Evolutionary conservation across 768 basidiomycete genomes (phyloP).

Genomic region (Fomitopsis pulvina): DNA sequence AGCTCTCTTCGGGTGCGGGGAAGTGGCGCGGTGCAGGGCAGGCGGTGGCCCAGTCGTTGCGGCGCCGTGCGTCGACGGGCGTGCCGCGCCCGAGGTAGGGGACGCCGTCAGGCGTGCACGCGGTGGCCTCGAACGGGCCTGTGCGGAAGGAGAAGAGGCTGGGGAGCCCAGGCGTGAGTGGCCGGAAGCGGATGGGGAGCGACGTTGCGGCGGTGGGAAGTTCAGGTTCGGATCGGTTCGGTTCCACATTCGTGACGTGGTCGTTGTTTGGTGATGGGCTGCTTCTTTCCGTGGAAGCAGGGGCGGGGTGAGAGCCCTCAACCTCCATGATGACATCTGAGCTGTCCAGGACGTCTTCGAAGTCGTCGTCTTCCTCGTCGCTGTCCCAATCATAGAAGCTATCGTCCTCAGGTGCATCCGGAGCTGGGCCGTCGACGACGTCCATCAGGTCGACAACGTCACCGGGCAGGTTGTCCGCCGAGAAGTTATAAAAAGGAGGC

Average conservation of each 20-base stretch:
- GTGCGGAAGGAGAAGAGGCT: constrained; percentile 9
- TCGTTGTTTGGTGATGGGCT: constrained; percentile 1
- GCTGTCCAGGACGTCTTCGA: neutral
- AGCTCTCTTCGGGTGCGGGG: neutral
- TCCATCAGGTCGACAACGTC: constrained; percentile 3
- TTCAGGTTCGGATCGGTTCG: neutral
- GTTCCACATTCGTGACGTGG: neutral
- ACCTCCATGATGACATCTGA: neutral
- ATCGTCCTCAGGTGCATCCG: neutral
- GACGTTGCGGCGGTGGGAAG: neutral
- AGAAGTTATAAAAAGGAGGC: constrained; percentile 11
- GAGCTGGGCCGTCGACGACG: constrained; percentile 4
- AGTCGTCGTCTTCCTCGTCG: constrained; percentile 4
- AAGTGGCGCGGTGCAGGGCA: neutral
- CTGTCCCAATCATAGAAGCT: neutral
- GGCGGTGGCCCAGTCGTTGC: constrained; percentile 11
- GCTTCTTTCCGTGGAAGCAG: neutral
- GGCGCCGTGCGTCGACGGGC: constrained; percentile 11
- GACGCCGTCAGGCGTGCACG: constrained; percentile 4
- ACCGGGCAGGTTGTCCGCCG: constrained; percentile 4
- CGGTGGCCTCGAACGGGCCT: constrained; percentile 4
- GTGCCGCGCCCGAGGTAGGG: constrained; percentile 16
- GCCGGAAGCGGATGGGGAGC: neutral
- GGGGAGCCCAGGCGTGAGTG: constrained; percentile 3
- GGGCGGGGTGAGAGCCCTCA: neutral